Evolutionary conservation across 441 rosid species (phyloP).

Genomic region (Populus trichocarpa): DNA sequence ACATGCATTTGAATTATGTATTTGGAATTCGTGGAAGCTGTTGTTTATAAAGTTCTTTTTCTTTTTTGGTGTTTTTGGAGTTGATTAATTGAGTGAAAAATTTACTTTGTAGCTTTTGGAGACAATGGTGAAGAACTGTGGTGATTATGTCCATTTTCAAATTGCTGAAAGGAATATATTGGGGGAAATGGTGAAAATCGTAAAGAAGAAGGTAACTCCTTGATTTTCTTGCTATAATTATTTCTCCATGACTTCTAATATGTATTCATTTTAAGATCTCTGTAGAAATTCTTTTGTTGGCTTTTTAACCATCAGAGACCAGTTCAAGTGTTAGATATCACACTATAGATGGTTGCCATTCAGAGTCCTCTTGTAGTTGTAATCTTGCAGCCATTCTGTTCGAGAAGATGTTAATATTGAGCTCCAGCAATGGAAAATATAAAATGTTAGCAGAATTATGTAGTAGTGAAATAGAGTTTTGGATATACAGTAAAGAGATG

Average conservation of each 20-base stretch:
- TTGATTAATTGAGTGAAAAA: no score
- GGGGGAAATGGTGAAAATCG: constrained; percentile 91
- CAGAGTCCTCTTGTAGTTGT: background rate
- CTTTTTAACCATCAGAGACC: background rate
- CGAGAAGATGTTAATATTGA: background rate
- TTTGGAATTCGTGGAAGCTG: background rate
- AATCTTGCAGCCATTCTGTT: background rate
- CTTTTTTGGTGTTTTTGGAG: background rate
- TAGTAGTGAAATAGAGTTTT: background rate
- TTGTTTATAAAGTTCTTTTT: background rate
- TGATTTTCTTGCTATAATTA: background rate
- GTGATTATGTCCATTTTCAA: constrained; percentile 85
- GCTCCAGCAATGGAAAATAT: background rate
- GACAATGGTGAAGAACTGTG: constrained; percentile 95
- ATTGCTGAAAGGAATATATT: constrained; percentile 80
- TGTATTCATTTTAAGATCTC: background rate
- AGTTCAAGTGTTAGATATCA: background rate
- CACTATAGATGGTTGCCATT: background rate
- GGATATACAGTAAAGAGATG: background rate
- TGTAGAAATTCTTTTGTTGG: background rate
- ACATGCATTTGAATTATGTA: background rate
- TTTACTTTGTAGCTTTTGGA: constrained; percentile 71
- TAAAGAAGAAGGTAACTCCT: constrained; percentile 75
- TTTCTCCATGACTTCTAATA: background rate
- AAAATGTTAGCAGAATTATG: background rate